Percentiles rank a stretch among this genome's conserved stretches.
Conservation (phyloP, 2,329 filamentous ascomycete genomes). For the Juglanconis sp. region DNA sequence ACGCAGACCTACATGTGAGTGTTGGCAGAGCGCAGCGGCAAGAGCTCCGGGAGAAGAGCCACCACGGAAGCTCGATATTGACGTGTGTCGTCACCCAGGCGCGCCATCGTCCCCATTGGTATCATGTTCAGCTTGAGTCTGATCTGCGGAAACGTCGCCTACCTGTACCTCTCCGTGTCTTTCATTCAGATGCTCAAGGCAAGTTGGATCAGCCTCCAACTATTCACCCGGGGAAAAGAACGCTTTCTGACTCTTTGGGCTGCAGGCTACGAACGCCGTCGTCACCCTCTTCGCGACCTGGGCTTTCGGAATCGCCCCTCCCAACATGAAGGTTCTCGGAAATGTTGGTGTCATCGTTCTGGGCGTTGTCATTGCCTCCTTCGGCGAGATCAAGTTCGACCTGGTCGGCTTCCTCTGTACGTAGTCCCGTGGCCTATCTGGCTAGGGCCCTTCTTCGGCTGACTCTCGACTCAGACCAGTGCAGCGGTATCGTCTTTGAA, state of each 20-base stretch:
- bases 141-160: slow-evolving; percentile 89
- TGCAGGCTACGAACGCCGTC: slow-evolving; percentile 81
- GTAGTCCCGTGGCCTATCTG: background rate
- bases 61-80: slow-evolving; percentile 41
- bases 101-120: slow-evolving; percentile 85
- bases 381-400: slow-evolving; percentile 88
- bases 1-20: slow-evolving; percentile 31
- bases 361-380: slow-evolving; percentile 84
- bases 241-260: background rate
- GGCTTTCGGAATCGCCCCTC: slow-evolving; percentile 73
- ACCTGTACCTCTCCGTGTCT: slow-evolving; percentile 83
- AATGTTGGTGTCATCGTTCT: slow-evolving; percentile 90
- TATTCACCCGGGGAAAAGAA: too few relatives aligned
- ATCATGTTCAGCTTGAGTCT: slow-evolving; percentile 87
- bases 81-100: slow-evolving; percentile 40
- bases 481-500: slow-evolving; percentile 71
- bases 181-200: slow-evolving; percentile 98
- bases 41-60: background rate
- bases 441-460: background rate
- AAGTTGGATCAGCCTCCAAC: slow-evolving; percentile 4
- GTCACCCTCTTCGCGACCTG: slow-evolving; percentile 83
- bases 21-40: background rate
- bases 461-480: slow-evolving; percentile 51
- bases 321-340: slow-evolving; percentile 75
- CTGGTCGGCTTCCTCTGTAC: slow-evolving; percentile 64